phyloP scores from a whole-genome alignment of 208 protist species.

The Kentomonas sorsogonicus region DNA sequence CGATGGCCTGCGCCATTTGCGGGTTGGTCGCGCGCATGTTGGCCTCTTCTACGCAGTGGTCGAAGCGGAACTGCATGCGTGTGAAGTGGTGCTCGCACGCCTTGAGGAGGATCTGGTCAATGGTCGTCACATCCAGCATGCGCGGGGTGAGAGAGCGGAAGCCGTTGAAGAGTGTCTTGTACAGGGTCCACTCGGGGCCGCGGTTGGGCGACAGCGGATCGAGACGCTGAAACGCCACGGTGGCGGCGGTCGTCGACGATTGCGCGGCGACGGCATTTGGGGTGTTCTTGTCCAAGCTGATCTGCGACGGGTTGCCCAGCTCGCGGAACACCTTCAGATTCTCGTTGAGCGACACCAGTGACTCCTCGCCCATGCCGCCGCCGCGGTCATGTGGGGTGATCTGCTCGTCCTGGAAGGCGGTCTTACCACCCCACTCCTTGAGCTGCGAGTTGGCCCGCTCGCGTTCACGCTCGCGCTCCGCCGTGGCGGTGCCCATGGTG shows the following conservation, averaged over 20 bases:
- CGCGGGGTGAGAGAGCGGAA: slow-evolving; percentile 74
- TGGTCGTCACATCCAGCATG: slow-evolving; percentile 73
- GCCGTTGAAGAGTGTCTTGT: slow-evolving; percentile 67
- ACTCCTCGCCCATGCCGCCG: slow-evolving; percentile 4
- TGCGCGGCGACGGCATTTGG: slow-evolving; percentile 43
- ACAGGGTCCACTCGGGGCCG: slow-evolving; percentile 78
- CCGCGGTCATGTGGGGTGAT: background rate
- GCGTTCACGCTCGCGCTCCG: background rate
- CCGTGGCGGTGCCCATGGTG: background rate
- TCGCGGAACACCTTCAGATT: slow-evolving; percentile 57
- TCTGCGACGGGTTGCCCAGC: slow-evolving; percentile 23
- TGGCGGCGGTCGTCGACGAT: slow-evolving; percentile 69
- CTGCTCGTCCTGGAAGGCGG: slow-evolving; percentile 19
- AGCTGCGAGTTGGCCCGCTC: slow-evolving; percentile 10
- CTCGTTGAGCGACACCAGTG: slow-evolving; percentile 37
- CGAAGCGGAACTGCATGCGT: slow-evolving; percentile 70
- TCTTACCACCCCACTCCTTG: slow-evolving; percentile 45
- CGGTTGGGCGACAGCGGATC: slow-evolving; percentile 83
- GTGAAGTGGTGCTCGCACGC: slow-evolving; percentile 74
- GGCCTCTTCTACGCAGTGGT: slow-evolving; percentile 49
- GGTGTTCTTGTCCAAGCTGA: slow-evolving; percentile 22
- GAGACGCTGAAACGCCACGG: slow-evolving; percentile 66
- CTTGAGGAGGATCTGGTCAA: slow-evolving; percentile 78
- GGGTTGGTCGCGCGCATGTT: slow-evolving; percentile 54
- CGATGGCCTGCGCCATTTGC: slow-evolving; percentile 61